Conservation (phyloP, 352 stramenopile species). For the Elongisporangium prolatum region DNA sequence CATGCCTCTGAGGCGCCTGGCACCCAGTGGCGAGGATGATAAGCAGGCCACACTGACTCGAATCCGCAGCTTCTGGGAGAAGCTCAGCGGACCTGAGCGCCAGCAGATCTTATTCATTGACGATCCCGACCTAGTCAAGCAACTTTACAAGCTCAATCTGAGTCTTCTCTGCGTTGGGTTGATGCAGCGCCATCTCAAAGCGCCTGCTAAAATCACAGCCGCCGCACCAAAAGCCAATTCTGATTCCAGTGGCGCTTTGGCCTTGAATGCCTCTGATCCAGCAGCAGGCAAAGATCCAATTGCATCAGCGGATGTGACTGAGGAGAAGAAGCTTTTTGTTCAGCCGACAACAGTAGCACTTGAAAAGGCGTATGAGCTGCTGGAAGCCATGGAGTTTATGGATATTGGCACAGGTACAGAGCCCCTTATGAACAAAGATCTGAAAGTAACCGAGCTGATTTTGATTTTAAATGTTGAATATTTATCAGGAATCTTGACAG, state of each 20-base stretch:
- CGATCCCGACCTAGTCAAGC: constrained; percentile 77
- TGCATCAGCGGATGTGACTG: neutral
- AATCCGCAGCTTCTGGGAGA: constrained; percentile 63
- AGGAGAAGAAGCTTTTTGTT: neutral
- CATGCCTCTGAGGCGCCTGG: no score
- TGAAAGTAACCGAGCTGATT: constrained; percentile 1
- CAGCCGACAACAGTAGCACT: neutral
- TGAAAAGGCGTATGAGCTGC: constrained; percentile 78
- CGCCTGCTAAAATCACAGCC: constrained; percentile 14
- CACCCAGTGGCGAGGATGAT: constrained; percentile 6
- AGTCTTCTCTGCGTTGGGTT: constrained; percentile 79
- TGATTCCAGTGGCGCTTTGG: neutral
- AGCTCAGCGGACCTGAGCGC: constrained; percentile 52
- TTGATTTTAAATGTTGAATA: neutral
- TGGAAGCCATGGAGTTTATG: constrained; percentile 89
- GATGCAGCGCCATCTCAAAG: constrained; percentile 81
- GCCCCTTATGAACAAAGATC: neutral
- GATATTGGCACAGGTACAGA: constrained; percentile 67
- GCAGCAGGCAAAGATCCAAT: constrained; percentile 2
- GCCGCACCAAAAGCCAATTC: neutral
- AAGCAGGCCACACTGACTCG: constrained; percentile 10
- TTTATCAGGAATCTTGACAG: constrained; percentile 63
- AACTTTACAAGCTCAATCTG: constrained; percentile 85
- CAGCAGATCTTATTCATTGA: constrained; percentile 79
- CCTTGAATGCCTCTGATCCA: constrained; percentile 1